A percentile compares a stretch with the other conserved stretches of the same genome.
Evolutionary conservation across 1,139 yeast species (phyloP).

Genomic region (Debaryomyces udenii): DNA sequence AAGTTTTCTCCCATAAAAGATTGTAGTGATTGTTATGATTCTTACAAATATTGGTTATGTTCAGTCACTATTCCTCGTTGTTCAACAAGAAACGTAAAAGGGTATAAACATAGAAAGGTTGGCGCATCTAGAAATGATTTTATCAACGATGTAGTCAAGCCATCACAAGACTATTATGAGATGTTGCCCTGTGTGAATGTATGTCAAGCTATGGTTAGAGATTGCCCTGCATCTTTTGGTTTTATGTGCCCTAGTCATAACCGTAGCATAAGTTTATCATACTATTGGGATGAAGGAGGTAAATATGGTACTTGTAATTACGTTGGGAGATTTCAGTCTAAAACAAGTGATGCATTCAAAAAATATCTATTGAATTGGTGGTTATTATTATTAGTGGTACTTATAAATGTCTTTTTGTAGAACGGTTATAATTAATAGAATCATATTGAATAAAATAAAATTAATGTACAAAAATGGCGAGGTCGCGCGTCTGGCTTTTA

Average conservation of each 20-base stretch:
- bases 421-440: not conserved
- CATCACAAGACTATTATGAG: constrained; percentile 69
- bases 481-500: constrained; percentile 5
- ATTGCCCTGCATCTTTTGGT: constrained; percentile 78
- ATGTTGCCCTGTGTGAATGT: constrained; percentile 83
- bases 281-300: constrained; percentile 44
- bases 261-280: constrained; percentile 44
- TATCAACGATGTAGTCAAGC: constrained; percentile 58
- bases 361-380: constrained; percentile 2
- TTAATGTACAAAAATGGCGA: not conserved
- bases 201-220: constrained; percentile 76
- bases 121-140: constrained; percentile 64
- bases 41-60: constrained; percentile 90
- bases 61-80: constrained; percentile 91
- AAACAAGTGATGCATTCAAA: constrained; percentile 11
- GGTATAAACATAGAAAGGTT: constrained; percentile 49
- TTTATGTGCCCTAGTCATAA: constrained; percentile 68
- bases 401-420: constrained; percentile 5
- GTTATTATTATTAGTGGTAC: constrained; percentile 2
- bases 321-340: constrained; percentile 34
- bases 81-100: constrained; percentile 49
- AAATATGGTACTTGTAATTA: constrained; percentile 51
- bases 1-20: constrained; percentile 71
- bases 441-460: too few species aligned
- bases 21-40: constrained; percentile 70